Conservation (phyloP, 495 filamentous ascomycete species). For the Neurospora sp. region DNA sequence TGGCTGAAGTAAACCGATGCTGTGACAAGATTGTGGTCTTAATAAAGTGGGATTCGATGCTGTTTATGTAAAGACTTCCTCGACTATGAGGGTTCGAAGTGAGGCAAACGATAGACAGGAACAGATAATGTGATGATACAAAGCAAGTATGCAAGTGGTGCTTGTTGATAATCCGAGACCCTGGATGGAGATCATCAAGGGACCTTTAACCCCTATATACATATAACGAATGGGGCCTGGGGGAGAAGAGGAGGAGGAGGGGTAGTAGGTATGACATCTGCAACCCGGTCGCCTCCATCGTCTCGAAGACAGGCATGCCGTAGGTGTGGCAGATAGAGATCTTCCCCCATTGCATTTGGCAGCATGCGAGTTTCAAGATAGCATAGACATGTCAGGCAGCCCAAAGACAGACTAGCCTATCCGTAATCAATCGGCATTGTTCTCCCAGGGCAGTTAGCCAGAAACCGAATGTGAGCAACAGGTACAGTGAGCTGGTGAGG, state of each 20-base stretch:
- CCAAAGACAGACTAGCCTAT: not conserved
- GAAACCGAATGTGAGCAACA: not conserved
- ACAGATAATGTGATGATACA: conserved; percentile 1
- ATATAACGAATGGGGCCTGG: not conserved
- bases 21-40: not conserved
- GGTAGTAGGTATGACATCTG: not conserved
- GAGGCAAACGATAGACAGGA: not conserved
- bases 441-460: not conserved
- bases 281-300: not conserved
- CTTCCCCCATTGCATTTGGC: not conserved
- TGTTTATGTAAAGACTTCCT: not conserved
- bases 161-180: not conserved
- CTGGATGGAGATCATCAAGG: conserved; percentile 4
- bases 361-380: not conserved
- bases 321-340: not conserved
- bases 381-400: not conserved
- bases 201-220: not conserved
- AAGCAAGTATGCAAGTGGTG: conserved; percentile 5
- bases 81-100: not conserved
- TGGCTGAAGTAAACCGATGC: not conserved
- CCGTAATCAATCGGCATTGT: not conserved
- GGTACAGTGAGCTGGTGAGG: not conserved
- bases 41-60: not conserved
- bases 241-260: not conserved
- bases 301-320: not conserved